phyloP scores from a whole-genome alignment of 495 filamentous ascomycete genomes.

The Penicillium subrubescens region DNA sequence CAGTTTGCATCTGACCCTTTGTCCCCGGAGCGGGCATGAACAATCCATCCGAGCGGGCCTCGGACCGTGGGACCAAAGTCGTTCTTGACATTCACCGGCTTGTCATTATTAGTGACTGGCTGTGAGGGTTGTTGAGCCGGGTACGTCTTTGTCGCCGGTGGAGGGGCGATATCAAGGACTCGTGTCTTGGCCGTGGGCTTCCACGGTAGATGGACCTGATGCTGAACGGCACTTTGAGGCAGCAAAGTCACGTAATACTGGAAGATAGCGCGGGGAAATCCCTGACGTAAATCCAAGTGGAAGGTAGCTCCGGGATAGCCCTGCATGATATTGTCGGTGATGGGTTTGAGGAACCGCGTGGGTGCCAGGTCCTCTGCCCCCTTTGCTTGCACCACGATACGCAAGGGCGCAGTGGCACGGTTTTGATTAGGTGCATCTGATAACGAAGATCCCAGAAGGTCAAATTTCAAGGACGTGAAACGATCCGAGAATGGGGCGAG shows the following conservation, averaged over 20 bases:
- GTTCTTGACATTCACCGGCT: constrained; percentile 13
- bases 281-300: constrained; percentile 42
- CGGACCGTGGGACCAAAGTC: constrained; percentile 46
- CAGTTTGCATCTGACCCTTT: constrained; percentile 56
- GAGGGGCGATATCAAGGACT: constrained; percentile 35
- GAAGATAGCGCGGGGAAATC: constrained; percentile 39
- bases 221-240: constrained; percentile 40
- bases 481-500: constrained; percentile 23
- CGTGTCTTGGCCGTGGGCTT: constrained; percentile 27
- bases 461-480: constrained; percentile 37
- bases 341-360: constrained; percentile 35
- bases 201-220: constrained; percentile 44
- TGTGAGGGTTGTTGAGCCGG: constrained; percentile 39
- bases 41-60: constrained; percentile 49
- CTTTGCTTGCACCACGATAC: constrained; percentile 42
- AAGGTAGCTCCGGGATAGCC: constrained; percentile 47
- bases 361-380: constrained; percentile 38
- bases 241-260: constrained; percentile 49
- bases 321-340: constrained; percentile 47
- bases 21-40: constrained; percentile 54
- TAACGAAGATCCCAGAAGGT: constrained; percentile 33
- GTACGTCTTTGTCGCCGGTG: constrained; percentile 33
- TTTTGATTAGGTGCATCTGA: constrained; percentile 37
- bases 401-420: constrained; percentile 40
- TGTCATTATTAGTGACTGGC: constrained; percentile 13